Percentiles rank a stretch among this genome's conserved stretches.
Evolutionary conservation across 768 basidiomycete genomes (phyloP).

Genomic region (Sarcomyxa edulis): DNA sequence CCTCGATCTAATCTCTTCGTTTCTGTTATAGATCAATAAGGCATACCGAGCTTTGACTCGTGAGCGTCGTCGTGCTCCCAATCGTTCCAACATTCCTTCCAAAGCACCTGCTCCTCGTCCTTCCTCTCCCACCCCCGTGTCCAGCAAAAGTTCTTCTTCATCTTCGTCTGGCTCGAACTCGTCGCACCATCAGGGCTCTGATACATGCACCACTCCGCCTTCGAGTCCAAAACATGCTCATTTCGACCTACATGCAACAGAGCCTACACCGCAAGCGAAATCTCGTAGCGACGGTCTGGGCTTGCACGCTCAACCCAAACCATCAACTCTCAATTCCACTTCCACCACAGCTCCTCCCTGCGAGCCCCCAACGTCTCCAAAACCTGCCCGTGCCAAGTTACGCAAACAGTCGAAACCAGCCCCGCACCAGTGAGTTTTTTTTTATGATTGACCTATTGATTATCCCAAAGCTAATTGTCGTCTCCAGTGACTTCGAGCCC

Average conservation of each 20-base stretch:
- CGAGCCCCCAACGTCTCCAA: slow-evolving; percentile 7
- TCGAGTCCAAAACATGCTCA: background rate
- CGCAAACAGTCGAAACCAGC: slow-evolving; percentile 17
- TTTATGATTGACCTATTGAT: background rate
- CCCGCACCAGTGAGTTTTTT: slow-evolving; percentile 1
- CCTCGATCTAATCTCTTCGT: slow-evolving; percentile 1
- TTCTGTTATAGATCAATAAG: slow-evolving; percentile 37
- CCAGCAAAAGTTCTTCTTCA: background rate
- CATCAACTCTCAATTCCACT: too few relatives aligned
- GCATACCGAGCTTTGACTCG: slow-evolving; percentile 46
- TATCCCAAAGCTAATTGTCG: background rate
- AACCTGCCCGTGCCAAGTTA: slow-evolving; percentile 16
- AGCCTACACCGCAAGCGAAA: too few relatives aligned
- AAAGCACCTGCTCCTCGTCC: slow-evolving; percentile 6
- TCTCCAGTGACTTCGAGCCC: background rate
- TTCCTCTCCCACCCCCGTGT: slow-evolving; percentile 4
- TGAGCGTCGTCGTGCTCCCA: slow-evolving; percentile 18
- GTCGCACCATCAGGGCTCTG: background rate
- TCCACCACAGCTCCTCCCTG: background rate
- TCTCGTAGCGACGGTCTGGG: too few relatives aligned
- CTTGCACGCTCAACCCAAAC: too few relatives aligned
- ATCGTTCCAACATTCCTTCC: slow-evolving; percentile 1
- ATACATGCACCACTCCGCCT: slow-evolving; percentile 1
- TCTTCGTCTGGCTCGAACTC: background rate
- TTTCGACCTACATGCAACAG: too few relatives aligned